Base-by-base conservation (phyloP, 176 grass and related monocot species). In the Juncus effusus region DNA sequence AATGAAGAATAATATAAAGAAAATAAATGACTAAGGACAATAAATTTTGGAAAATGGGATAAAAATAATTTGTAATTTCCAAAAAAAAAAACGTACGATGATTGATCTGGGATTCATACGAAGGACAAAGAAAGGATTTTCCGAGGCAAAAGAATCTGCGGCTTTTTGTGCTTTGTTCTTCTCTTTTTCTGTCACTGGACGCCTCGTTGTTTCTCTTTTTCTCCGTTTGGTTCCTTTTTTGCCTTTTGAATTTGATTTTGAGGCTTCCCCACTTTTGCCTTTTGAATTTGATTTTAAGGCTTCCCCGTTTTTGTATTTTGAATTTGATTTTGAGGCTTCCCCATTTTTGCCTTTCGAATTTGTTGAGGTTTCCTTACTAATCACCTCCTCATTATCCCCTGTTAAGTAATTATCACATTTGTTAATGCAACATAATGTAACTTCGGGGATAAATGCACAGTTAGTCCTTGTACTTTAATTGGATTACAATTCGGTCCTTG, bases 71-170 rank as follows among this genome's bases (percentile, higher is more conserved):
- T 14, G 37, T 49, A 42, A 42, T 66, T 42, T 65, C 35, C 3
- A 36, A 65, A 65, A 36, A 37, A 40, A 39, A 65, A 9, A 47
- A 47, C 44, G 2, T 47, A 47, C 44, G 9, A 47, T 6, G 44
- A 9, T 80, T 74, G 85, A 76, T 68, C 84, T 80, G 16, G 82
- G 54, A 53, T 74, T 81, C 92, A 96, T 85, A 28, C 79, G 69
- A 38, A 96, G 42, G 60, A 96, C 79, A 61, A 83, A 83, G 78
- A 53, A 96, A 9, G 87, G 92, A 16, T 85, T 83, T 56, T 82
- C 15, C 42, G 92, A 91, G 47, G 79, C 80, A 75, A 96, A 96
- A 51, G 82, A 73, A 51, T 72, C 44, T 11, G 92, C 92, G 3
- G 84, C 72, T 74, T 83, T 74, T 75, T 74, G 62, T 10, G 77